A percentile compares a stretch with the other conserved stretches of the same genome.
These are phyloP conservation scores for Groenewaldozyma sp. DNA, from an alignment of 1,139 yeast species.

Conservation along the genomic window DNA sequence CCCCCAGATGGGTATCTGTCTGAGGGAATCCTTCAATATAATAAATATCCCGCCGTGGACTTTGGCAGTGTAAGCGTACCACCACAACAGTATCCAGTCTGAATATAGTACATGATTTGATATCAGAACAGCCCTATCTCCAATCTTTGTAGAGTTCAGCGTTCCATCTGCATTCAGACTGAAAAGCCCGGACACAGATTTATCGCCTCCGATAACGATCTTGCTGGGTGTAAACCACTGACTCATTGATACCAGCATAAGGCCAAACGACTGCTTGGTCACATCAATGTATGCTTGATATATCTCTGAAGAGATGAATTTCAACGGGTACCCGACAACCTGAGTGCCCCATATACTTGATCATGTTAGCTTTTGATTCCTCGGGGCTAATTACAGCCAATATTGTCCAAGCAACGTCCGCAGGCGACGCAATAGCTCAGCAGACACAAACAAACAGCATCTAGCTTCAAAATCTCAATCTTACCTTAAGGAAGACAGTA, in stretches of 20 bases:
- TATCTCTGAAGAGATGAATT: conserved; percentile 17
- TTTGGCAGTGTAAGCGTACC: conserved; percentile 60
- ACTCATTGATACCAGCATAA: conserved; percentile 24
- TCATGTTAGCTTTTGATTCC: too few species aligned
- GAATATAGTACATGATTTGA: conserved; percentile 90
- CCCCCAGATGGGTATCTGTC: conserved; percentile 69
- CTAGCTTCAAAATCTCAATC: background rate
- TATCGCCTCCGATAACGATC: conserved; percentile 28
- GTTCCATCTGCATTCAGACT: conserved; percentile 15
- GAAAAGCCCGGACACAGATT: conserved; percentile 22
- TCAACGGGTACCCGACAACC: conserved; percentile 24
- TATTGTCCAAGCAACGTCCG: too few species aligned
- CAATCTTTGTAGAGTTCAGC: conserved; percentile 19
- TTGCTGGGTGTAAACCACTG: conserved; percentile 29
- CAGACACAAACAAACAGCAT: background rate
- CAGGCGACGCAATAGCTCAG: too few species aligned
- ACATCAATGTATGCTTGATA: conserved; percentile 28
- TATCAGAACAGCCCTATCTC: conserved; percentile 48
- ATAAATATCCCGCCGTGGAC: conserved; percentile 58
- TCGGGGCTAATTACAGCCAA: too few species aligned
- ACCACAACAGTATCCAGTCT: conserved; percentile 95
- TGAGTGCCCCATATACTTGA: conserved; percentile 20
- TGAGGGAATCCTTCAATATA: conserved; percentile 70
- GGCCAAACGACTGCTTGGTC: conserved; percentile 32
- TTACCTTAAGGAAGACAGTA: background rate